A percentile compares a stretch with the other conserved stretches of the same genome.
Evolutionary conservation across 1,284 basidiomycete genomes (phyloP).

Genomic region (Lentinus polychrous): DNA sequence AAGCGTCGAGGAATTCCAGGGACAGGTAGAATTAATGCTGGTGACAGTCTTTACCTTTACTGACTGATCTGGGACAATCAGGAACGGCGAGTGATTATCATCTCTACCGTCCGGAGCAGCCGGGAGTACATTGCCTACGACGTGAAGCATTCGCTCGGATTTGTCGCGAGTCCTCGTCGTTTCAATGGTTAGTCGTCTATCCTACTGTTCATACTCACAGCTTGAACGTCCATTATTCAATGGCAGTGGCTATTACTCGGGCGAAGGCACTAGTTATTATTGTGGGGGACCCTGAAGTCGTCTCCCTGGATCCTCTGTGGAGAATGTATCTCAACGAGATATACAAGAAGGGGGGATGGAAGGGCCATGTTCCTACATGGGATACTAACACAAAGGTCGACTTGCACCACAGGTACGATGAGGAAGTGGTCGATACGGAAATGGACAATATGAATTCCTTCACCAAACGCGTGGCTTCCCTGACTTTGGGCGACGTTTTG

Average conservation of each 20-base stretch:
- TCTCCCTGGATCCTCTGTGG: conserved; percentile 47
- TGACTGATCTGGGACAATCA: too few species aligned
- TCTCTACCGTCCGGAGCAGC: conserved; percentile 41
- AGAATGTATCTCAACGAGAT: conserved; percentile 46
- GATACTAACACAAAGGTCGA: conserved; percentile 30
- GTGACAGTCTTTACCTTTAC: background rate
- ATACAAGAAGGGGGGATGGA: conserved; percentile 38
- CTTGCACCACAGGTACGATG: conserved; percentile 24
- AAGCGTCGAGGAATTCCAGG: conserved; percentile 58
- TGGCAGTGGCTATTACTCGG: conserved; percentile 39
- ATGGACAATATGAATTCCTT: conserved; percentile 47
- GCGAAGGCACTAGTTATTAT: conserved; percentile 52
- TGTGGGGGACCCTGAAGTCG: conserved; percentile 46
- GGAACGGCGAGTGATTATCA: conserved; percentile 38
- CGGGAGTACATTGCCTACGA: conserved; percentile 31
- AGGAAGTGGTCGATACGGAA: conserved; percentile 24
- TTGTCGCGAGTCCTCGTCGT: conserved; percentile 37
- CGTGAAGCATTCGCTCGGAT: conserved; percentile 37
- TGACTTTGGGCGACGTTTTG: conserved; percentile 35
- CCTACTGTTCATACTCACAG: background rate
- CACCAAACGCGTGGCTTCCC: conserved; percentile 35
- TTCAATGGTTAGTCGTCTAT: conserved; percentile 33
- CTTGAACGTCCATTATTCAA: background rate
- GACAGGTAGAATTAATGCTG: conserved; percentile 49
- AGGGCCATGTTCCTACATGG: conserved; percentile 43